Evolutionary conservation across 139 green algal genomes (phyloP), one percentile per base, ranked within the genome.

Genomic region (Chlorella sp.): DNA sequence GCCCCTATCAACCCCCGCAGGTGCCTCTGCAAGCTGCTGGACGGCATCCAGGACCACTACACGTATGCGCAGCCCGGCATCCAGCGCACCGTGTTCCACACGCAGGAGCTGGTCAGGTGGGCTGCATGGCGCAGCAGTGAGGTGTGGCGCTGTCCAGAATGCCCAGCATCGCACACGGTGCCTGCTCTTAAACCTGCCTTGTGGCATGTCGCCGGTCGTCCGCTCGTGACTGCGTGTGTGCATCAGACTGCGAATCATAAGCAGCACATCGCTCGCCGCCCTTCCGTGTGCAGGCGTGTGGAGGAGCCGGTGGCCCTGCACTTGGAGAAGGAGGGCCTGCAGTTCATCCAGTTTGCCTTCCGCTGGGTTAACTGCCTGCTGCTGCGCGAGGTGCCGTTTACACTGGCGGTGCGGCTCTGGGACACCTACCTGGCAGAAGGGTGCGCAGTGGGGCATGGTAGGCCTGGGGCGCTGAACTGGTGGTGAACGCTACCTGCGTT

Each of bases 311-410:
- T 93, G 7, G 88, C 92, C 3, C 60, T 85, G 43, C 95, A 98
- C 84, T 83, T 99, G 62, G 94, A 97, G 68, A 51, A 82, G 11
- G 88, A 99, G 84, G 90, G 90, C 30, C 85, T 99, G 19, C 94
- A 99, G 88, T 98, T 98, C 82, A 95, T 99, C 72, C 97, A 99
- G 85, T 99, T 99, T 93, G 93, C 96, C 24, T 98, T 98, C 87
- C 90, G 97, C n/a, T 99, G 97, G 97, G 93, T 98, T 60, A 99
- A 99, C 88, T 99, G 97, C 91, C 92, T 99, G 81, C 89, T 98
- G 41, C 86, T 98, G 44, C 90, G 96, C 13, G 96, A 98, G 89
- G 80, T 98, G 38, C 95, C 96, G n/a, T 98, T 98, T 84, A 46
- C 64, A n/a, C 84, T 95, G 73, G 93, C 85, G 20, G 72, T 91